Conservation (phyloP, 495 filamentous ascomycete species). For the Haplographium delicatum region DNA sequence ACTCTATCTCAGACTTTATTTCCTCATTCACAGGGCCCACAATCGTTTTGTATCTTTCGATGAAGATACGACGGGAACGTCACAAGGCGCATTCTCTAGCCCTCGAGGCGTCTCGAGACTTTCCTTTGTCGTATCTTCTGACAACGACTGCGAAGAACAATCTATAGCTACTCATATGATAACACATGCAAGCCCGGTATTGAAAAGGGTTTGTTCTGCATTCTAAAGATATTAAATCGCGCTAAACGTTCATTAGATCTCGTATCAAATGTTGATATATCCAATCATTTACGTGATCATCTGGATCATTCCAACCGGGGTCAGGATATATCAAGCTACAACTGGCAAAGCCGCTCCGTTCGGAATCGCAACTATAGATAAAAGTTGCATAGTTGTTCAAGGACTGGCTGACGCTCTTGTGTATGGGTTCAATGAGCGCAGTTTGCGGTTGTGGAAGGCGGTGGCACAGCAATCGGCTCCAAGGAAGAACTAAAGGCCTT, state of each 20-base stretch:
- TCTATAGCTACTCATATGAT: conserved; percentile 8
- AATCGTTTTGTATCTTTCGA: conserved; percentile 32
- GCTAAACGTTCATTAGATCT: conserved; percentile 23
- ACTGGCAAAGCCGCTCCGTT: conserved; percentile 32
- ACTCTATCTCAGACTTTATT: conserved; percentile 37
- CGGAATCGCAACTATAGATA: conserved; percentile 37
- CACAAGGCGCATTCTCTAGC: neutral
- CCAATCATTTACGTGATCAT: conserved; percentile 38
- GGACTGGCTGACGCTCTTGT: conserved; percentile 39
- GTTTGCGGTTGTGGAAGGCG: conserved; percentile 22
- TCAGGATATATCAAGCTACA: conserved; percentile 38
- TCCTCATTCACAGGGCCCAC: conserved; percentile 37
- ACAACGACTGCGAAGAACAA: conserved; percentile 17
- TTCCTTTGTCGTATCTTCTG: conserved; percentile 1
- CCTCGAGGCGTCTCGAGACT: neutral
- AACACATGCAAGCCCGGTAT: conserved; percentile 4
- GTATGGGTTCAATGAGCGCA: conserved; percentile 37
- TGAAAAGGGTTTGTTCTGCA: conserved; percentile 7
- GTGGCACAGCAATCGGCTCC: no score
- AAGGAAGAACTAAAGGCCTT: no score
- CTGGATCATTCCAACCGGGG: conserved; percentile 37
- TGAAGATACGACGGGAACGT: conserved; percentile 20
- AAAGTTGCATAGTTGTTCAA: conserved; percentile 40
- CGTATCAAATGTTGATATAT: conserved; percentile 40
- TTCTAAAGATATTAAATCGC: neutral